Evolutionary conservation across 768 basidiomycete genomes (phyloP), one percentile per base, ranked within the genome.

Genomic region (Termitomyces sp.): DNA sequence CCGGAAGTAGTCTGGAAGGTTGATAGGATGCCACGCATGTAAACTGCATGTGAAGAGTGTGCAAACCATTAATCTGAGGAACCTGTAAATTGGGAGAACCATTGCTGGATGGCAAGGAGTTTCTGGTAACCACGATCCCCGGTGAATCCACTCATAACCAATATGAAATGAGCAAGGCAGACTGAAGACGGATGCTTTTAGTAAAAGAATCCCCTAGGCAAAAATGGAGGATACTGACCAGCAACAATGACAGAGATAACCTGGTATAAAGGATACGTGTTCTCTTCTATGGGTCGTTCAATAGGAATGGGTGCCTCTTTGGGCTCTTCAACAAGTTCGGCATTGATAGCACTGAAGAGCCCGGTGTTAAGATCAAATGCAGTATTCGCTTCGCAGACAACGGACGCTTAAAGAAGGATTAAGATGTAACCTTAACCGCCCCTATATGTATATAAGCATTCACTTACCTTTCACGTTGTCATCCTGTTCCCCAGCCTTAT

Each of bases 341-440:
- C 51, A 49, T 68, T 63, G 30, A 83, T 69, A 18, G 69, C 65
- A 6, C 69, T 70, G 65, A 86, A 81, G 7, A 86, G 69, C 3
- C 65, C 76, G 12, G 73, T 71, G 60, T 84, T 83, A 20, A 81
- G 72, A 27, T 72, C 69, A 66, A 84, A 86, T 4, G 80, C 82
- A 9, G 59, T 67, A 27, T 70, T 78, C 9, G 81, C 79, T 65
- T 86, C 84, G n/a, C 73, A 68, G 31, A 79, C 66, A 24, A 83
- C 72, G 4, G 74, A 71, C 31, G 66, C 83, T 85, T 58, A 39
- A 31, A 18, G 27, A 8, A 16, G 7, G 16, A 4, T 34, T 18
- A 12, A 52, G 13, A 36, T 8, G 55, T 27, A 41, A 27, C 44
- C 42, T 41, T 39, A 31, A 16, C 24, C 49, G 42, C 16, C 39